A percentile compares a stretch with the other conserved stretches of the same genome.
Evolutionary conservation across 495 filamentous ascomycete species (phyloP).

Genomic region (Staphylotrichum longicolle): DNA sequence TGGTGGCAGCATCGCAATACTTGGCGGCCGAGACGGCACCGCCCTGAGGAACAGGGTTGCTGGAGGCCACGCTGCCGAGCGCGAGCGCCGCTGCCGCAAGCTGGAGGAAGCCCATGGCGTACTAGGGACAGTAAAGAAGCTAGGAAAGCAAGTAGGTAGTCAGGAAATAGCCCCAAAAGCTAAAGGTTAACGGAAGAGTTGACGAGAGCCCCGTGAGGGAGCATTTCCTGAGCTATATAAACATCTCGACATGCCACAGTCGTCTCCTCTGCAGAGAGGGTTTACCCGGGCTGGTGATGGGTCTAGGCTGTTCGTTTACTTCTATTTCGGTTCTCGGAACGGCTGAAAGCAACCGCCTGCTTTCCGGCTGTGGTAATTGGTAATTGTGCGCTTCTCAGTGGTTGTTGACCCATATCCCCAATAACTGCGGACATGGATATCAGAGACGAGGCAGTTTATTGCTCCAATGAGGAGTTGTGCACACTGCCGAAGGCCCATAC

Average conservation of each 20-base stretch:
- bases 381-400: conserved; percentile 4
- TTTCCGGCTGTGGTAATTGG: background rate
- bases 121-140: background rate
- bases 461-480: background rate
- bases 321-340: conserved; percentile 24
- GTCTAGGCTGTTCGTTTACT: conserved; percentile 19
- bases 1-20: conserved; percentile 36
- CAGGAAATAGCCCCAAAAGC: too few species aligned
- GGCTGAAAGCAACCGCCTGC: conserved; percentile 18
- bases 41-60: conserved; percentile 26
- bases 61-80: conserved; percentile 23
- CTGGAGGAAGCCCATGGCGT: conserved; percentile 36
- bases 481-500: background rate
- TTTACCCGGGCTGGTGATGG: conserved; percentile 23
- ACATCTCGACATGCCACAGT: background rate
- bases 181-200: background rate
- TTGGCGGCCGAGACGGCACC: conserved; percentile 23
- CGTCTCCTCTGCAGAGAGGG: background rate
- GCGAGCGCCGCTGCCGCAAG: conserved; percentile 28
- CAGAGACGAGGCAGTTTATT: background rate
- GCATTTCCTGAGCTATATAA: conserved; percentile 14
- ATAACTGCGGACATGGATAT: background rate
- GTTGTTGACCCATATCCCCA: background rate
- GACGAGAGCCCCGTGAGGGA: background rate
- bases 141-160: background rate